A percentile compares a stretch with the other conserved stretches of the same genome.
These are phyloP conservation scores for Exophiala sideris DNA, from an alignment of 2,329 filamentous ascomycete species.

Conservation along the genomic window DNA sequence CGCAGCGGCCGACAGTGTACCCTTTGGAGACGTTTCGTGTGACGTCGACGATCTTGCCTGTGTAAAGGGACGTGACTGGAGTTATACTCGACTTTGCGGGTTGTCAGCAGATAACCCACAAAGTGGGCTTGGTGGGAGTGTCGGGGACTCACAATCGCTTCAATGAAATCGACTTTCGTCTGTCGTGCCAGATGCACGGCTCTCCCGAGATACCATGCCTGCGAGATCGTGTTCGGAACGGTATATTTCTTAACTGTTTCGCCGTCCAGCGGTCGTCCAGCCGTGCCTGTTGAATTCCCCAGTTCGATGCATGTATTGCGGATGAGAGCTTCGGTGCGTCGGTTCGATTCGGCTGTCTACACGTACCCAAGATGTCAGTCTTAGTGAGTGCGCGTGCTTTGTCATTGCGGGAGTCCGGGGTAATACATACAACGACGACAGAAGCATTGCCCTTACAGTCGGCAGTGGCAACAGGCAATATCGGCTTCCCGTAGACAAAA, in stretches of 20 bases:
- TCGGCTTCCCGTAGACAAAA: slow-evolving; percentile 41
- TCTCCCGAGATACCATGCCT: slow-evolving; percentile 33
- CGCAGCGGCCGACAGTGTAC: slow-evolving; percentile 38
- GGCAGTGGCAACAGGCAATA: slow-evolving; percentile 38
- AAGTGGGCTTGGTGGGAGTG: background rate
- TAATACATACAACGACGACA: slow-evolving; percentile 21
- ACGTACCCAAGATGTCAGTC: background rate
- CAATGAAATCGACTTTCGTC: slow-evolving; percentile 36
- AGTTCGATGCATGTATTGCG: slow-evolving; percentile 31
- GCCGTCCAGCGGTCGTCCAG: slow-evolving; percentile 27
- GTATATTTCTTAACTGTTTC: slow-evolving; percentile 29
- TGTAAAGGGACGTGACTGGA: slow-evolving; percentile 34
- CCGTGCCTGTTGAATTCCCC: slow-evolving; percentile 27
- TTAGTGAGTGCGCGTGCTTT: background rate
- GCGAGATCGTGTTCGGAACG: slow-evolving; percentile 33
- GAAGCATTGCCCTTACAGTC: slow-evolving; percentile 44
- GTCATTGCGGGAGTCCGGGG: background rate
- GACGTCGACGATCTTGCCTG: slow-evolving; percentile 46
- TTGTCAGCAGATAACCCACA: background rate
- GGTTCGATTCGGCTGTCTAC: slow-evolving; percentile 29
- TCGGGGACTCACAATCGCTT: slow-evolving; percentile 39
- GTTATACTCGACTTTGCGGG: slow-evolving; percentile 10
- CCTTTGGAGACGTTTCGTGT: slow-evolving; percentile 37
- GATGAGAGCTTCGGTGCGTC: slow-evolving; percentile 29
- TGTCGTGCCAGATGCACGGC: slow-evolving; percentile 30